Conservation (phyloP, 257 asterid genomes). For the Solanum piurae region DNA sequence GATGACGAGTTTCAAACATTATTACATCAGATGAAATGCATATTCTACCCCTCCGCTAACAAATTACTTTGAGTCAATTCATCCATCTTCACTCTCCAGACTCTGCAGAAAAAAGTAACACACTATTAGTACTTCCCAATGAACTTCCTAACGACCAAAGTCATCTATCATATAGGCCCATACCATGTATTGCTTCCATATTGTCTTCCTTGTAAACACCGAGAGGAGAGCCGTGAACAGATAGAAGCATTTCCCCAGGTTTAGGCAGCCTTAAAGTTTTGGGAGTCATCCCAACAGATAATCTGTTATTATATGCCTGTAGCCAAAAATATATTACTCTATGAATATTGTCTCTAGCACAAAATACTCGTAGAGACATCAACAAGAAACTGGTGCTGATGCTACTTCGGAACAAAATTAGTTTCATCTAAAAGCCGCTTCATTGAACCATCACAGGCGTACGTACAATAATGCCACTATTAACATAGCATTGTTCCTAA, state of each 20-base stretch:
- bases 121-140: not conserved
- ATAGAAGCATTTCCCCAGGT: slow-evolving; percentile 79
- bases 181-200: slow-evolving; percentile 92
- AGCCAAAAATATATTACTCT: not conserved
- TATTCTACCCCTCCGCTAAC: not conserved
- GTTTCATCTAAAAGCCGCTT: not conserved
- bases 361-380: not conserved
- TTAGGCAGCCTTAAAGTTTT: slow-evolving; percentile 67
- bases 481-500: not conserved
- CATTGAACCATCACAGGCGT: not conserved
- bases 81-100: slow-evolving; percentile 7
- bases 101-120: slow-evolving; percentile 8
- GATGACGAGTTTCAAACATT: not conserved
- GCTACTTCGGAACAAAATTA: not conserved
- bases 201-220: slow-evolving; percentile 85
- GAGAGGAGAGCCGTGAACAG: slow-evolving; percentile 90
- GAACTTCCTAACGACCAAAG: not conserved
- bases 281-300: slow-evolving; percentile 74
- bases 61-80: not conserved
- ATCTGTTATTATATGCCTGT: slow-evolving; percentile 52
- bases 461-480: not conserved
- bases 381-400: not conserved
- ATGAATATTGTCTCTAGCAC: not conserved
- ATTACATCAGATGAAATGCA: not conserved
- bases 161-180: not conserved